These are phyloP conservation scores for Botrytis porri DNA, from an alignment of 2,329 filamentous ascomycete species.

Conservation along the genomic window DNA sequence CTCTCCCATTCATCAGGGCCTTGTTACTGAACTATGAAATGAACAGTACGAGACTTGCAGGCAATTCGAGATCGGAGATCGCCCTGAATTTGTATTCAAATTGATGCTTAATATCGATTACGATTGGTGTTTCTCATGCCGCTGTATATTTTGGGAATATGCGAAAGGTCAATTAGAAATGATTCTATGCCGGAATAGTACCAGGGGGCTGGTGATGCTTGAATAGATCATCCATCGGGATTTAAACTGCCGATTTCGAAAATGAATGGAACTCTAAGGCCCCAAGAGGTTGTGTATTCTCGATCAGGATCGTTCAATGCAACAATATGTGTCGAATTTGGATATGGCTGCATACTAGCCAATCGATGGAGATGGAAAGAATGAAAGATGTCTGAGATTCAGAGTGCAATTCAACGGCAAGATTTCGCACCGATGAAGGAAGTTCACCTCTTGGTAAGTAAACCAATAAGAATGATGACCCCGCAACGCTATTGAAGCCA, in stretches of 20 bases:
- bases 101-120: conserved; percentile 3
- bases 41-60: background rate
- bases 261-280: background rate
- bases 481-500: conserved; percentile 8
- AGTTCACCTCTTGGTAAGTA: background rate
- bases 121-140: conserved; percentile 7
- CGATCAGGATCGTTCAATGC: background rate
- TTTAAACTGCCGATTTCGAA: conserved; percentile 8
- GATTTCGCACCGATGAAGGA: background rate
- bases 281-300: background rate
- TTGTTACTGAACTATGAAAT: background rate
- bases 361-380: background rate
- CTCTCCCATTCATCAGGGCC: background rate
- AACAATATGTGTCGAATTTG: background rate
- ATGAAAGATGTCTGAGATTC: background rate
- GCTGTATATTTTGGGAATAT: conserved; percentile 4
- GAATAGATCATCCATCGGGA: background rate
- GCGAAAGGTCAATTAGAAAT: conserved; percentile 3
- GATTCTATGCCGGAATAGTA: background rate
- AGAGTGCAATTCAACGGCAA: background rate
- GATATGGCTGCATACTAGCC: conserved; percentile 1
- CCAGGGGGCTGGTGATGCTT: background rate
- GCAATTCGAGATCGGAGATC: conserved; percentile 15
- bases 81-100: background rate
- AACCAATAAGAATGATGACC: background rate